phyloP scores from a whole-genome alignment of 106 monocot species.

The Acanthochlamys bracteata region DNA sequence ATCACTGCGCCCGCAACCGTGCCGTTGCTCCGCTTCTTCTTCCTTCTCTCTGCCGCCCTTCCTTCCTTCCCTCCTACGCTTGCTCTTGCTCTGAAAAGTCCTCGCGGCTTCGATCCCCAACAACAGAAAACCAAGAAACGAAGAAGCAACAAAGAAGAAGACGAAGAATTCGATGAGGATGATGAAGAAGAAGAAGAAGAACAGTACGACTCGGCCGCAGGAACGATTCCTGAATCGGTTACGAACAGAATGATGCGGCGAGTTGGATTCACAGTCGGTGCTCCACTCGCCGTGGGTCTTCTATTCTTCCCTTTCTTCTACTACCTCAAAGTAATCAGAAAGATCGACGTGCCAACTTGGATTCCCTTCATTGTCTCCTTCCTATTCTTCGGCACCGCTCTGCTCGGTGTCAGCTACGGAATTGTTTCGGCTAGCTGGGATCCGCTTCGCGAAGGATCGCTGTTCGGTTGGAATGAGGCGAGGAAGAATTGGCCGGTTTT shows the following conservation, averaged over 20 bases:
- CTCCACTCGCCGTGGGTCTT: constrained; percentile 58
- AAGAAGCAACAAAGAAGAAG: constrained; percentile 7
- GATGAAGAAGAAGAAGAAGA: constrained; percentile 22
- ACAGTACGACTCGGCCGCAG: constrained; percentile 15
- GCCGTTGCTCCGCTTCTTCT: not conserved
- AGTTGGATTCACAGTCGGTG: constrained; percentile 74
- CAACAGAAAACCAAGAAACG: constrained; percentile 18
- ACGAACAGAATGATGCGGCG: constrained; percentile 92
- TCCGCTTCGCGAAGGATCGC: constrained; percentile 73
- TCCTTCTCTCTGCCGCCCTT: not conserved
- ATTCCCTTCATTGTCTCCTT: constrained; percentile 87
- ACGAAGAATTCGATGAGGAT: constrained; percentile 12
- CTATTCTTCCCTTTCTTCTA: constrained; percentile 95
- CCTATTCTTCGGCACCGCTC: constrained; percentile 84
- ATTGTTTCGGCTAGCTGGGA: constrained; percentile 99
- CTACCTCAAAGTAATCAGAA: constrained; percentile 67
- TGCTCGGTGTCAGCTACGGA: constrained; percentile 83
- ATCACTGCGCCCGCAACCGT: not conserved
- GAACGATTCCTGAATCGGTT: constrained; percentile 81
- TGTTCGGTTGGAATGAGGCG: constrained; percentile 93
- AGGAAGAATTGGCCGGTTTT: constrained; percentile 89
- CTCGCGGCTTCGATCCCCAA: constrained; percentile 58
- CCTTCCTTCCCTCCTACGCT: not conserved
- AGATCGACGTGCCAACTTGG: constrained; percentile 86
- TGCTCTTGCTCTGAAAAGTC: constrained; percentile 29